phyloP scores from a whole-genome alignment of 2,329 filamentous ascomycete genomes.

The Pseudocercospora macadamiae region DNA sequence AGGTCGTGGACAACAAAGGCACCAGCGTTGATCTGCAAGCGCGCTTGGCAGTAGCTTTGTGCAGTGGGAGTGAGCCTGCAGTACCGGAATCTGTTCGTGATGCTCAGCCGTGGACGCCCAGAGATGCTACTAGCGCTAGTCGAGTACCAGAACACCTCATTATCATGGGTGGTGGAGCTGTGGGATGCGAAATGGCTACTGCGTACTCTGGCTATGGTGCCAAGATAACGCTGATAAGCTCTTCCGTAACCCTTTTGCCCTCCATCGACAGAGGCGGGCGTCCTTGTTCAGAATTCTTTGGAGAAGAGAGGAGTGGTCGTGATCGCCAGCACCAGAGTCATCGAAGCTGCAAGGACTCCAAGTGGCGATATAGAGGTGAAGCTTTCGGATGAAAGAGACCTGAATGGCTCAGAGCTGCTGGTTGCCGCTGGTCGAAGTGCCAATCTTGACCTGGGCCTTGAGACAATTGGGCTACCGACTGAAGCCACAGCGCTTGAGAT shows the following conservation, averaged over 20 bases:
- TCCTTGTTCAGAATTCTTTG: not conserved
- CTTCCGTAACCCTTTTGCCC: not conserved
- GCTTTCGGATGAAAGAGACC: not conserved
- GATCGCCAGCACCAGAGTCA: not conserved
- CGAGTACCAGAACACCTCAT: constrained; percentile 4
- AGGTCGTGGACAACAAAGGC: not conserved
- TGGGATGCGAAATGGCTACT: constrained; percentile 7
- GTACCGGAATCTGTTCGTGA: not conserved
- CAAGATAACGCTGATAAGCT: constrained; percentile 6
- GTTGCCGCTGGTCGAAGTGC: constrained; percentile 7
- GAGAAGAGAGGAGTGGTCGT: constrained; percentile 1
- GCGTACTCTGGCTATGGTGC: constrained; percentile 2
- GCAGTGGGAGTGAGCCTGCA: constrained; percentile 6
- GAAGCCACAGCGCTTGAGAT: not conserved
- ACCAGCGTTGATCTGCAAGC: not conserved
- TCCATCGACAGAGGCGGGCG: not conserved
- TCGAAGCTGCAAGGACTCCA: not conserved
- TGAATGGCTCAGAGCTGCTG: constrained; percentile 3
- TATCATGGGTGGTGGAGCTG: constrained; percentile 4
- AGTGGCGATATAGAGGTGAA: not conserved
- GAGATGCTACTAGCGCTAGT: constrained; percentile 5
- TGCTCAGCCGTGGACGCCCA: constrained; percentile 5
- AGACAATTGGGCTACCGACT: not conserved
- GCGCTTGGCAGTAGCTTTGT: constrained; percentile 8
- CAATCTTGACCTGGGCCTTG: constrained; percentile 3